Conservation (phyloP, 2,329 filamentous ascomycete species). For the Colletotrichum cordylinicola region DNA sequence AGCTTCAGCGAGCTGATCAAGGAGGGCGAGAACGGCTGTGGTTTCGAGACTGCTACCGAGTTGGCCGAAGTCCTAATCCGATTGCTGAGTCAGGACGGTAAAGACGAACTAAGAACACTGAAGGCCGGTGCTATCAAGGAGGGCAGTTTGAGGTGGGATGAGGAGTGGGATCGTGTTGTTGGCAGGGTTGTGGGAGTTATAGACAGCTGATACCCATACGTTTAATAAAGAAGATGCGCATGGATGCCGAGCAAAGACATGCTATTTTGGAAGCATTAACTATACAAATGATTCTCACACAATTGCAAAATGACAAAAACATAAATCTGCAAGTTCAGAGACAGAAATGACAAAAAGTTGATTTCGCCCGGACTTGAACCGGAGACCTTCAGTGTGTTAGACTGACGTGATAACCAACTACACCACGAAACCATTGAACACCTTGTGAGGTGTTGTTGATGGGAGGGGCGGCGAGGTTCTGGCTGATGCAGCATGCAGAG, state of each 20-base stretch:
- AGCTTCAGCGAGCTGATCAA: slow-evolving; percentile 91
- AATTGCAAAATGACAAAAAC: not conserved
- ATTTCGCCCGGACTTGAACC: slow-evolving; percentile 24
- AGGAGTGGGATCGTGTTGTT: slow-evolving; percentile 89
- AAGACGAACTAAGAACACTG: slow-evolving; percentile 62
- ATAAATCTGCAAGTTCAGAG: not conserved
- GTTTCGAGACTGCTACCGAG: slow-evolving; percentile 76
- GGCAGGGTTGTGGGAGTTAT: slow-evolving; percentile 69
- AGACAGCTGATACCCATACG: slow-evolving; percentile 18
- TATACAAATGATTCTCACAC: not conserved
- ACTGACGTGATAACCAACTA: slow-evolving; percentile 56
- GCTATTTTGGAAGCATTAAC: not conserved
- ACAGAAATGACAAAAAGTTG: not conserved
- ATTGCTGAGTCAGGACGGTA: slow-evolving; percentile 62
- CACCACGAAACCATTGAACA: slow-evolving; percentile 29
- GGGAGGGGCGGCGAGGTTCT: fast-evolving
- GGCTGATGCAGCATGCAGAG: fast-evolving
- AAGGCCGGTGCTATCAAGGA: slow-evolving; percentile 76
- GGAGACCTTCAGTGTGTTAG: slow-evolving; percentile 43
- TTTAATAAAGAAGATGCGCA: not conserved
- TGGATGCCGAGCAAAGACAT: not conserved
- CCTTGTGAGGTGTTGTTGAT: not conserved
- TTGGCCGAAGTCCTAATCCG: slow-evolving; percentile 67
- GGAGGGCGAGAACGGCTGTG: slow-evolving; percentile 84
- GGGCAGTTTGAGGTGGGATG: slow-evolving; percentile 82